phyloP scores from a whole-genome alignment of 2,329 filamentous ascomycete species.

The Colletotrichum trifolii region DNA sequence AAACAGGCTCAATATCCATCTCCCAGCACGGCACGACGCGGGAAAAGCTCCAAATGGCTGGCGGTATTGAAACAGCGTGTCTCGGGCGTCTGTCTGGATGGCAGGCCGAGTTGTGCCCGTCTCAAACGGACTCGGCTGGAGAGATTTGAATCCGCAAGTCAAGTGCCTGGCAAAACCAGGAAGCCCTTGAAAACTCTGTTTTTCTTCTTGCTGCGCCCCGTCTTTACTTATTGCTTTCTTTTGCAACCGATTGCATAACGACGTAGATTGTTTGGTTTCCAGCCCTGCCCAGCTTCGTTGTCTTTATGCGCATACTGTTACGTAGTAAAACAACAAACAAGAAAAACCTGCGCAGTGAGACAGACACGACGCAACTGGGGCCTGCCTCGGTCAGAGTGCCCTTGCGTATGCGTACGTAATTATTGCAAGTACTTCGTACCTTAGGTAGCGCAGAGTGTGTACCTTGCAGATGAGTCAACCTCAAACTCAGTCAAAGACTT shows the following conservation, averaged over 20 bases:
- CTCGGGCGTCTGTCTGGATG: slow-evolving; percentile 10
- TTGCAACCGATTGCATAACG: slow-evolving; percentile 19
- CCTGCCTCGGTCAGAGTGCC: no score
- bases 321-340: neutral
- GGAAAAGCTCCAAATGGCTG: neutral
- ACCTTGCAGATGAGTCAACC: slow-evolving; percentile 26
- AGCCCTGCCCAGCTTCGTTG: slow-evolving; percentile 5
- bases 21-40: neutral
- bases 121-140: neutral
- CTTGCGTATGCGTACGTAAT: no score
- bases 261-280: slow-evolving; percentile 16
- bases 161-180: neutral
- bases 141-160: neutral
- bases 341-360: slow-evolving; percentile 1
- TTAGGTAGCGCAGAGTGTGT: no score
- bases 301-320: slow-evolving; percentile 1
- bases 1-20: no score
- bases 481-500: slow-evolving; percentile 17
- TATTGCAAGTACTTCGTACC: no score
- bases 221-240: slow-evolving; percentile 6
- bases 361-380: slow-evolving; percentile 1
- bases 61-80: slow-evolving; percentile 25
- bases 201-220: slow-evolving; percentile 2
- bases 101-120: neutral
- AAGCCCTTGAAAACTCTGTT: slow-evolving; percentile 12